Base-by-base conservation (phyloP, 345 rosid species). In the Euphorbia lathyris region DNA sequence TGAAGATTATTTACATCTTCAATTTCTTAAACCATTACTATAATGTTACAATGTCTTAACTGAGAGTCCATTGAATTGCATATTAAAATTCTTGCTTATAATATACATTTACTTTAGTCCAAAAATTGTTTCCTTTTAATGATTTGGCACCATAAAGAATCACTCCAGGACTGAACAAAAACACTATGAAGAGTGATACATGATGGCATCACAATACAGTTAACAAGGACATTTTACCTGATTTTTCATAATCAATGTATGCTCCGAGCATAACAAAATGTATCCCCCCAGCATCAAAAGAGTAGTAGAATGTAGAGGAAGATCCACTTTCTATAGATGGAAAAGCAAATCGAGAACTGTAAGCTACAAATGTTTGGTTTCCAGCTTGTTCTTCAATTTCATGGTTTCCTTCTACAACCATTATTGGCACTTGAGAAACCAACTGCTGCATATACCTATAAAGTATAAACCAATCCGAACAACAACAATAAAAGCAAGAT, bases 371-470 rank as follows among this genome's bases (percentile, higher is more conserved):
- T 26, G 85, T 74, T 70, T 72, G 85, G 77, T 88, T 80, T 69
- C 85, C 91, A 20, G 80, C 88, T 78, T 92, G 97, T 42, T 63
- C 30, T 79, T 92, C 99, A 38, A 88, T 80, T 81, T 95, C 99
- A 68, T 92, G 99, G 45, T 95, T 83, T 75, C 99, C 99, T 81
- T 85, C 97, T 9, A 92, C 70, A 74, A 90, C 96, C 97, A 92
- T 90, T 8, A 87, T 62, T 47, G 97, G 97, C 67, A 92, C 86
- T 79, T 71, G 82, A 12, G 97, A 86, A 32, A 89, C 72, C 55
- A 92, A 77, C 61, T 77, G 66, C 83, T 92, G 88, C 99, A 92
- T 92, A 75, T 79, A 95, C 78, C 99, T 95, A 82, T 36, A 57
- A 73, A 75, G 97, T 95, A 83, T 42, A 23, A 55, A 55, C 26